Evolutionary conservation across 2,329 filamentous ascomycete genomes (phyloP).

Genomic region (Aspergillus latus): DNA sequence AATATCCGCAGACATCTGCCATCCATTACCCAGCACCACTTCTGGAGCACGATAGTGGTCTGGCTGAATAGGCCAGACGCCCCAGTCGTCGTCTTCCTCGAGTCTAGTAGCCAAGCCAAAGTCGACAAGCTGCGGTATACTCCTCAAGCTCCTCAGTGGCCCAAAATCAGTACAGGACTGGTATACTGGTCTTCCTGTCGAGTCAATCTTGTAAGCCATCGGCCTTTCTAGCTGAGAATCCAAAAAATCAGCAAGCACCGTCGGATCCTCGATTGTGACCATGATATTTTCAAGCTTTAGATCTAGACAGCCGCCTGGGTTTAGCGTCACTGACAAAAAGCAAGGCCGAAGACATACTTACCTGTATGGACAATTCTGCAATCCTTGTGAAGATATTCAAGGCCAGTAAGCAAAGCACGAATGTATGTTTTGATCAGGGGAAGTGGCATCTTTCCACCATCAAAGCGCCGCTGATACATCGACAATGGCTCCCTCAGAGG

Average conservation of each 20-base stretch:
- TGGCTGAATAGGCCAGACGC: conserved; percentile 45
- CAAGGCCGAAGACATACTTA: conserved; percentile 22
- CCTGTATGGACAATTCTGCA: conserved; percentile 46
- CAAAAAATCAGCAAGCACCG: conserved; percentile 35
- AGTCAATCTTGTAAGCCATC: conserved; percentile 37
- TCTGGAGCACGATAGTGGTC: conserved; percentile 44
- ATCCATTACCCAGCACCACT: conserved; percentile 41
- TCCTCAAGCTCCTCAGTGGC: conserved; percentile 28
- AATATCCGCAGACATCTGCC: conserved; percentile 41
- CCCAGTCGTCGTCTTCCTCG: conserved; percentile 45
- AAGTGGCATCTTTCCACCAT: conserved; percentile 31
- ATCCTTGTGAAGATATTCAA: conserved; percentile 47
- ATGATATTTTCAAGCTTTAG: conserved; percentile 49
- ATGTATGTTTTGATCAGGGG: conserved; percentile 39
- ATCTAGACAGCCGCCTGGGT: conserved; percentile 29
- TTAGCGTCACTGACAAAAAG: conserved; percentile 20
- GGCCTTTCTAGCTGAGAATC: conserved; percentile 32
- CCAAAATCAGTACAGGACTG: conserved; percentile 34
- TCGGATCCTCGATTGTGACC: conserved; percentile 34
- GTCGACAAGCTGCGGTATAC: conserved; percentile 36
- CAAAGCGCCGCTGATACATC: conserved; percentile 35
- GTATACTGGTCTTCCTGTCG: conserved; percentile 36
- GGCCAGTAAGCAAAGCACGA: conserved; percentile 39
- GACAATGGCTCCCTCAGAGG: conserved; percentile 42
- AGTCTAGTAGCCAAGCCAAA: conserved; percentile 39